phyloP scores from a whole-genome alignment of 106 monocot genomes.

The Dioscorea zingiberensis region DNA sequence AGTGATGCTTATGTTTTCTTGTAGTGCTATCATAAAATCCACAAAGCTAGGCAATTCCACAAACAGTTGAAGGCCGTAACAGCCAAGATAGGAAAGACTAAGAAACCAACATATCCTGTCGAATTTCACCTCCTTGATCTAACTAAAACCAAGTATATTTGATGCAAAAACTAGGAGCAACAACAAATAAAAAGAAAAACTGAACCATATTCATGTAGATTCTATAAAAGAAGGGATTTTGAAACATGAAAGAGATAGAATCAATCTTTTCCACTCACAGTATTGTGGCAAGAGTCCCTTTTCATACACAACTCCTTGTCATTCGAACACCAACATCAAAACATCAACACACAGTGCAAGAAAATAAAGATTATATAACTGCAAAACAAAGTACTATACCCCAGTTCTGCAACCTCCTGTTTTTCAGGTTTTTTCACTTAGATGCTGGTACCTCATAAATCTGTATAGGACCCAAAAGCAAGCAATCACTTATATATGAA shows the following conservation, averaged over 20 bases:
- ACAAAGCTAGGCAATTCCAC: slow-evolving; percentile 7
- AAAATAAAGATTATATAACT: not conserved
- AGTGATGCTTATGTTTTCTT: no score
- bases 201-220: not conserved
- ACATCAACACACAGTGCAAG: not conserved
- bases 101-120: no score
- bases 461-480: slow-evolving; percentile 11
- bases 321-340: not conserved
- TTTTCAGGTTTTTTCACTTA: slow-evolving; percentile 88
- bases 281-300: slow-evolving; percentile 90
- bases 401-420: slow-evolving; percentile 95
- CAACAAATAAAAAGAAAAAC: not conserved
- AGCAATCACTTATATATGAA: not conserved
- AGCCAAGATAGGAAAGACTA: no score
- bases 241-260: not conserved
- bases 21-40: no score
- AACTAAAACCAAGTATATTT: not conserved
- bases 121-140: no score
- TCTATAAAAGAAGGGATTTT: no score
- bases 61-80: slow-evolving; percentile 6
- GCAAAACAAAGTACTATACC: slow-evolving; percentile 27
- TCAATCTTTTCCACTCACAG: slow-evolving; percentile 38
- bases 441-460: slow-evolving; percentile 64
- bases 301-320: slow-evolving; percentile 90
- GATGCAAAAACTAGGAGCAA: not conserved